Evolutionary conservation across 2,329 filamentous ascomycete species (phyloP).

Genomic region (Neurospora sp.): DNA sequence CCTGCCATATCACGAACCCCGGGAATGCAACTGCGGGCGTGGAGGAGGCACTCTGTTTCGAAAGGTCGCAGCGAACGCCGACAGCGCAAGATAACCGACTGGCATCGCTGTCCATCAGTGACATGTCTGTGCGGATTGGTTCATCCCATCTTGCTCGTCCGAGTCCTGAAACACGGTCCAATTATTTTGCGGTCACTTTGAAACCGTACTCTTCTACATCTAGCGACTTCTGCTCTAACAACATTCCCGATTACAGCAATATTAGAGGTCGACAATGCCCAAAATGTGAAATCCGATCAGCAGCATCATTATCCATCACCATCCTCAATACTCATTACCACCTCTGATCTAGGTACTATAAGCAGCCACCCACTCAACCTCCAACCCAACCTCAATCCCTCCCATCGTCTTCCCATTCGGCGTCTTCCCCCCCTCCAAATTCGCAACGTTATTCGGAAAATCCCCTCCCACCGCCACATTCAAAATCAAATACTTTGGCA

Average conservation of each 20-base stretch:
- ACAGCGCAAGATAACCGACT: background rate
- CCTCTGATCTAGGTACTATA: slow-evolving; percentile 7
- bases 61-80: background rate
- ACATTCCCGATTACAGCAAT: background rate
- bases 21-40: background rate
- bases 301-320: background rate
- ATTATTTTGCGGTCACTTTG: background rate
- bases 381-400: slow-evolving; percentile 23
- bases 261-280: background rate
- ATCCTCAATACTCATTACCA: background rate
- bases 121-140: background rate
- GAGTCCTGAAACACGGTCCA: background rate
- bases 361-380: slow-evolving; percentile 29
- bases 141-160: background rate
- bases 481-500: slow-evolving; percentile 38
- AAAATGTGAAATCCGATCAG: background rate
- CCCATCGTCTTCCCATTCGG: slow-evolving; percentile 24
- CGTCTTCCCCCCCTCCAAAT: slow-evolving; percentile 15
- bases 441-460: slow-evolving; percentile 26
- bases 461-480: slow-evolving; percentile 44
- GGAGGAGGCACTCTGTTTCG: background rate
- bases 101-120: background rate
- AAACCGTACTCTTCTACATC: background rate
- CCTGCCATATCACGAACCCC: background rate
- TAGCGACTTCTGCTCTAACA: background rate